Evolutionary conservation across 257 asterid genomes (phyloP), one percentile per base, ranked within the genome.

Genomic region (Jacaranda copaia): DNA sequence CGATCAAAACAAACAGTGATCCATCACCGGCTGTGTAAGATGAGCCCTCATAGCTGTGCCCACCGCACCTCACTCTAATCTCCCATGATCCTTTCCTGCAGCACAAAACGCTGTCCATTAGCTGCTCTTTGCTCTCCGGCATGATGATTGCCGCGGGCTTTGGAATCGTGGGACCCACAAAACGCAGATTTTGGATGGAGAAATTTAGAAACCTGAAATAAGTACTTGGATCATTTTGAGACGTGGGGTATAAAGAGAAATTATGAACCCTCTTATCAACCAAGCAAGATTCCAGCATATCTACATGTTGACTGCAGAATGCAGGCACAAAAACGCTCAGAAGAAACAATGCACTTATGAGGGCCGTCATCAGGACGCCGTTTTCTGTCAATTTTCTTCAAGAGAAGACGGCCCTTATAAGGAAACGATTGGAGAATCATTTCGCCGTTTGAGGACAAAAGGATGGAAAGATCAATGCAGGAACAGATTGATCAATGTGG

Each of bases 21-120:
- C 92, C 96, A 15, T 86, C 88, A 1, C 39, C 45, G 10, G 88
- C 76, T 7, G 83, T 67, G 0, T 90, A 90, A 1, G 96, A 92
- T 43, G 90, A 77, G 19, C 96, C 97, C 85, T 92, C 96, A 5
- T 92, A 92, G 79, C 96, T 90, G 32, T 90, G 97, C 4, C 97
- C 97, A 1, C 97, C 96, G n/a, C 89, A 78, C 87, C 96, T 77
- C 64, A 92, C 86, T 73, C 92, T 82, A 1, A 92, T 88, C 67
- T 87, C 96, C 78, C 72, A 82, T 0, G 75, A 55, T 1, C 80
- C 82, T 56, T 56, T 73, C 72, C 86, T 62, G 75, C 89, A 86
- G 39, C 97, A 92, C 9, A 59, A 1, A 14, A 92, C 84, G 35
- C 79, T 79, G 79, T 51, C 64, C 3, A 81, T 73, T 3, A 92